These are phyloP conservation scores for Umbilicaria muhlenbergii DNA, from an alignment of 495 filamentous ascomycete genomes.

Conservation along the genomic window DNA sequence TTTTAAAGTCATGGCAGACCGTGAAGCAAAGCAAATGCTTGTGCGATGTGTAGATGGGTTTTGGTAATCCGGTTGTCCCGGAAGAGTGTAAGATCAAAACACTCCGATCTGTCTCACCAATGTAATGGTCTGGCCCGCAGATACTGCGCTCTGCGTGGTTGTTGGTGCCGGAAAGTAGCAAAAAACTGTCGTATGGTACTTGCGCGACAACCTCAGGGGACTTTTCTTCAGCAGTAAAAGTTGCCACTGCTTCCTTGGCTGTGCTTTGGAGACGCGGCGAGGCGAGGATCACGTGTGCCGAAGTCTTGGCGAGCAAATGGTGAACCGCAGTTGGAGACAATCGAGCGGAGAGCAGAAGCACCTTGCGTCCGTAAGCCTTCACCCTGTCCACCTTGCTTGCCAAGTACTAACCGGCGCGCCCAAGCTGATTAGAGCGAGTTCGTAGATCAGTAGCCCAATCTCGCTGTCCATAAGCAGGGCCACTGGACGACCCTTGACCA, in stretches of 20 bases:
- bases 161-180: background rate
- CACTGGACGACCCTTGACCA: constrained; percentile 11
- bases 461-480: constrained; percentile 22
- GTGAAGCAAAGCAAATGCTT: constrained; percentile 25
- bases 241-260: background rate
- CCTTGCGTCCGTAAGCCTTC: constrained; percentile 2
- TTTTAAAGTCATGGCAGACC: constrained; percentile 19
- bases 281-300: constrained; percentile 10
- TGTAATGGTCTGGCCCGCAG: background rate
- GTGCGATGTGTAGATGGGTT: constrained; percentile 27
- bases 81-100: constrained; percentile 31
- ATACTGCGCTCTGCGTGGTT: background rate
- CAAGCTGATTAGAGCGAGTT: constrained; percentile 16
- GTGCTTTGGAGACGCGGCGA: constrained; percentile 9
- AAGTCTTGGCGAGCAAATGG: constrained; percentile 13
- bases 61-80: constrained; percentile 33
- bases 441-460: constrained; percentile 17
- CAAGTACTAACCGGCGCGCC: constrained; percentile 13
- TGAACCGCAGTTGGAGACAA: constrained; percentile 15
- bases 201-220: too few species aligned
- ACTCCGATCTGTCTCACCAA: constrained; percentile 15
- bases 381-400: background rate
- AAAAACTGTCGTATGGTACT: background rate
- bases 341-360: constrained; percentile 16
- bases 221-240: background rate